phyloP scores from a whole-genome alignment of 2,329 filamentous ascomycete genomes.

The Hymenoscyphus repandus region DNA sequence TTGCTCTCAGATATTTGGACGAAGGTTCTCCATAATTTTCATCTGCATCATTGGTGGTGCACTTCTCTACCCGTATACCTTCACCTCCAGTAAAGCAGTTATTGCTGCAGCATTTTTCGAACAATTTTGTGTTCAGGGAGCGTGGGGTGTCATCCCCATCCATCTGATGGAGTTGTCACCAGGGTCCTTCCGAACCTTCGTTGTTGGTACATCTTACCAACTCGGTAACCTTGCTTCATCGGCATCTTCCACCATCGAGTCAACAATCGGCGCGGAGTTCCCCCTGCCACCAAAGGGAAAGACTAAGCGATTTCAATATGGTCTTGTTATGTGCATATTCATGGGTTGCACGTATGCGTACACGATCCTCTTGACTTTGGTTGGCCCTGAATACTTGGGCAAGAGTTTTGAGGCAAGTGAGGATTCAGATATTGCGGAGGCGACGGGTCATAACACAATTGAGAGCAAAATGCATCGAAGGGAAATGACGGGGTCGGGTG shows the following conservation, averaged over 20 bases:
- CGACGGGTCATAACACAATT: constrained; percentile 32
- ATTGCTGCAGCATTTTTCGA: constrained; percentile 82
- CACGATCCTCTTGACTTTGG: constrained; percentile 50
- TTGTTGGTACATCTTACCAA: constrained; percentile 69
- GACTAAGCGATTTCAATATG: constrained; percentile 63
- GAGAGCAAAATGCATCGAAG: constrained; percentile 19
- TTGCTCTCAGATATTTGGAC: constrained; percentile 61
- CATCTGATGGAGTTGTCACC: constrained; percentile 71
- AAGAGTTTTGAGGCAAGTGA: constrained; percentile 41
- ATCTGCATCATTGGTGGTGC: constrained; percentile 42
- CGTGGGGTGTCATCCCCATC: constrained; percentile 69
- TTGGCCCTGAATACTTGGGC: constrained; percentile 43
- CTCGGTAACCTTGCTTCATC: constrained; percentile 71
- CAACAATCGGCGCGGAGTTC: constrained; percentile 69
- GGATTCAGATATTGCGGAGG: constrained; percentile 41
- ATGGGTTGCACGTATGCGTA: constrained; percentile 61
- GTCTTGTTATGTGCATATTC: constrained; percentile 84
- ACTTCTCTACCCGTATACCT: constrained; percentile 72
- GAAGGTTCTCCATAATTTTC: constrained; percentile 61
- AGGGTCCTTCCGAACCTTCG: constrained; percentile 63
- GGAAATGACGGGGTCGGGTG: constrained; percentile 7
- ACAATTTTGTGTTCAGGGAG: constrained; percentile 73
- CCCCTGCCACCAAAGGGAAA: constrained; percentile 55
- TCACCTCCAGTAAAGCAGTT: constrained; percentile 54
- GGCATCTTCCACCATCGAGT: constrained; percentile 71